phyloP scores from a whole-genome alignment of 1,284 basidiomycete genomes.

The Xerocomus nothofagi region DNA sequence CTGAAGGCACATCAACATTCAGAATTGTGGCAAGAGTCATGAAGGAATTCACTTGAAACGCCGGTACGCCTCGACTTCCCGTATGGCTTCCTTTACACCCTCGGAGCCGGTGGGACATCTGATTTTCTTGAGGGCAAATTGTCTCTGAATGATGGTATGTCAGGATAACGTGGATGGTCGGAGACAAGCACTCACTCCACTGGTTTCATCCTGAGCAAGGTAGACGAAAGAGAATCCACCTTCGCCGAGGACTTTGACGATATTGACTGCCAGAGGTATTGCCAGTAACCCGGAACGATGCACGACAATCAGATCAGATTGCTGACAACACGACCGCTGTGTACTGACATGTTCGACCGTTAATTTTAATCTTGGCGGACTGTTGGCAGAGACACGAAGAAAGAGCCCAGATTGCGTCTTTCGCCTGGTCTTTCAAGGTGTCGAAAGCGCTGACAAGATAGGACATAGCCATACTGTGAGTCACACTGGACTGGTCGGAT shows the following conservation, averaged over 20 bases:
- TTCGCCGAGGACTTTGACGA: slow-evolving; percentile 88
- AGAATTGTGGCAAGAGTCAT: background rate
- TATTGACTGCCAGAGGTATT: slow-evolving; percentile 59
- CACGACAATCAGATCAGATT: slow-evolving; percentile 1
- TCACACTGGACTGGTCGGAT: background rate
- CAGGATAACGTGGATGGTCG: background rate
- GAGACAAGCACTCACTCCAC: slow-evolving; percentile 53
- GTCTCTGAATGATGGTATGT: slow-evolving; percentile 47
- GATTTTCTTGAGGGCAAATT: slow-evolving; percentile 95
- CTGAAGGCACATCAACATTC: slow-evolving; percentile 39
- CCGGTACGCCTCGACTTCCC: slow-evolving; percentile 88
- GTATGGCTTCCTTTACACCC: slow-evolving; percentile 82
- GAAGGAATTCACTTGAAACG: slow-evolving; percentile 73
- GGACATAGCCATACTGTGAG: slow-evolving; percentile 26
- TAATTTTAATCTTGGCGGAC: slow-evolving; percentile 87
- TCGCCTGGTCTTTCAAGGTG: slow-evolving; percentile 68
- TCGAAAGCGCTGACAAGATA: slow-evolving; percentile 49
- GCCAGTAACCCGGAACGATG: slow-evolving; percentile 1
- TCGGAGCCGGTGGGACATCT: slow-evolving; percentile 81
- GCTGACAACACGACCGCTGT: background rate
- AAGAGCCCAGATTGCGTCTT: slow-evolving; percentile 77
- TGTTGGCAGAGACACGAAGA: slow-evolving; percentile 79
- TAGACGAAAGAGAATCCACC: slow-evolving; percentile 96
- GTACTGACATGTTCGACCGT: slow-evolving; percentile 82
- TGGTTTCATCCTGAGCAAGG: slow-evolving; percentile 83